A percentile compares a stretch with the other conserved stretches of the same genome.
Conservation (phyloP, 306 rosid genomes). For the Alnus glutinosa region DNA sequence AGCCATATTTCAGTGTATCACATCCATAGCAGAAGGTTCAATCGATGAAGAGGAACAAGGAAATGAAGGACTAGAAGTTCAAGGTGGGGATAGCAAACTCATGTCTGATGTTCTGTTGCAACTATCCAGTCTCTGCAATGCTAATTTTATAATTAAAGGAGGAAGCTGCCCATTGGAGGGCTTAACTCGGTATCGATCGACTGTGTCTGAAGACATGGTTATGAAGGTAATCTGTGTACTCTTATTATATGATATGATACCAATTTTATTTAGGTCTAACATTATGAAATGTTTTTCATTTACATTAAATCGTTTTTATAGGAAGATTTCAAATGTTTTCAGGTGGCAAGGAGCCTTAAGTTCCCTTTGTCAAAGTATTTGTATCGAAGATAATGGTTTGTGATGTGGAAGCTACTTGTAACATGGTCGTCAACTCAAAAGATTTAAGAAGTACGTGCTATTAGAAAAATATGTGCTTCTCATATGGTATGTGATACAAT, state of each 20-base stretch:
- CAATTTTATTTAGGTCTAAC: no score
- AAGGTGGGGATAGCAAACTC: conserved; percentile 47
- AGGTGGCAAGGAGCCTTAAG: conserved; percentile 93
- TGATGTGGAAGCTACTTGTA: conserved; percentile 22
- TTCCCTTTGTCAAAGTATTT: conserved; percentile 86
- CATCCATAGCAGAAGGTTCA: conserved; percentile 66
- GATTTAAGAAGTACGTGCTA: not conserved
- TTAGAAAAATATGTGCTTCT: no score
- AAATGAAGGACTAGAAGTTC: conserved; percentile 41
- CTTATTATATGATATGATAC: no score
- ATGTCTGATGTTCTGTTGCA: conserved; percentile 87
- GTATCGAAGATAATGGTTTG: conserved; percentile 55
- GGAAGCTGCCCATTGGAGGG: conserved; percentile 90
- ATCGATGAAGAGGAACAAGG: conserved; percentile 56
- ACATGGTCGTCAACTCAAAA: conserved; percentile 10
- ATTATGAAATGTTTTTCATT: no score
- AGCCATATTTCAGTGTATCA: conserved; percentile 88
- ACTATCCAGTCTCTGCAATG: conserved; percentile 88
- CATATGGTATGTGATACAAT: no score
- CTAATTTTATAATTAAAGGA: conserved; percentile 77
- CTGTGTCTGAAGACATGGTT: conserved; percentile 74
- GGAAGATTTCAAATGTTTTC: conserved; percentile 20
- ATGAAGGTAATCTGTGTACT: conserved; percentile 52
- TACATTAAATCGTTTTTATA: not conserved
- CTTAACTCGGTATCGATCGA: conserved; percentile 73